phyloP scores from a whole-genome alignment of 768 basidiomycete species.

The Exidia glandulosa region DNA sequence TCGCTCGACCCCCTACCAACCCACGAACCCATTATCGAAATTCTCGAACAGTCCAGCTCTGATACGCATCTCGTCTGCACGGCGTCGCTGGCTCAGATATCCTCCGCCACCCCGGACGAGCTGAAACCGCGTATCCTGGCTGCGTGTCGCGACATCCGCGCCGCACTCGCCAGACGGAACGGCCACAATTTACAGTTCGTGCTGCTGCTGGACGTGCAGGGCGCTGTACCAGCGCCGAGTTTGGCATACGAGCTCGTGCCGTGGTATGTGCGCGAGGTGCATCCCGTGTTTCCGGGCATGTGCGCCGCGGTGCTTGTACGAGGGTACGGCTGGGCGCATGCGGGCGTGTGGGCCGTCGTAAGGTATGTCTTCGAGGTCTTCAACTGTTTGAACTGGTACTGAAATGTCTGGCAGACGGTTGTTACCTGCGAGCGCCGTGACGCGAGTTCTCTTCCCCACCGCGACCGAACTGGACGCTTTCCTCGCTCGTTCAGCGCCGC shows the following conservation, averaged over 20 bases:
- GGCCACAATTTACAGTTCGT: slow-evolving; percentile 59
- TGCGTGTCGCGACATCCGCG: slow-evolving; percentile 44
- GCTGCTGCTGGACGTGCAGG: slow-evolving; percentile 51
- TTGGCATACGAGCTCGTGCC: slow-evolving; percentile 40
- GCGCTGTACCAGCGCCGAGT: slow-evolving; percentile 30
- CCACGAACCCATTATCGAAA: not conserved
- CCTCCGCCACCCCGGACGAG: slow-evolving; percentile 28
- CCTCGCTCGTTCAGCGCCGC: slow-evolving; percentile 58
- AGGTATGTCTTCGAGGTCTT: slow-evolving; percentile 34
- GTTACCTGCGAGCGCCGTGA: slow-evolving; percentile 47
- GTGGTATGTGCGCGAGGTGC: slow-evolving; percentile 55
- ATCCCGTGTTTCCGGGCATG: slow-evolving; percentile 67
- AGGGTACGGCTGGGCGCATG: slow-evolving; percentile 67
- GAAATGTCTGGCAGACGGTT: slow-evolving; percentile 34
- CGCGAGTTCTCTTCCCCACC: slow-evolving; percentile 57
- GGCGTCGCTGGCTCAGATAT: slow-evolving; percentile 16
- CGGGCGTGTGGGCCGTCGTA: slow-evolving; percentile 52
- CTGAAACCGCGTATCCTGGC: slow-evolving; percentile 16
- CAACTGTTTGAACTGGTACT: not conserved
- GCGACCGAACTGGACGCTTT: slow-evolving; percentile 35
- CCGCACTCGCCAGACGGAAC: slow-evolving; percentile 40
- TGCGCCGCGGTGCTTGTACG: slow-evolving; percentile 66
- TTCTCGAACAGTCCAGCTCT: not conserved
- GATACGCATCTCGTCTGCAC: not conserved
- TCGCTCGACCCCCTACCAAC: not conserved